phyloP scores from a whole-genome alignment of 371 early-diverging fungal species.

The Entomophthora muscae region DNA sequence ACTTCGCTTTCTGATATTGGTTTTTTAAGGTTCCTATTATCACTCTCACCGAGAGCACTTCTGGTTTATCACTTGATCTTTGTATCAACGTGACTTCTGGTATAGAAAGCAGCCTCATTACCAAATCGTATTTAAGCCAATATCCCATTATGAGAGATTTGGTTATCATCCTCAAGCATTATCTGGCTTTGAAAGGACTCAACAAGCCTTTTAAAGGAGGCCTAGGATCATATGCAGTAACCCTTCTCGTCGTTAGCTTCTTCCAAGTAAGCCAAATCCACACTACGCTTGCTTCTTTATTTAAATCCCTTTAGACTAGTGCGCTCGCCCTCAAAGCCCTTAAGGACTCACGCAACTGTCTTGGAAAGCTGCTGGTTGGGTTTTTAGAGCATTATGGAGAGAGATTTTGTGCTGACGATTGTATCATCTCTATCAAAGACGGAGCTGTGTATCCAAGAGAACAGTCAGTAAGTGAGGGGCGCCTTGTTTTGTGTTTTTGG shows the following conservation, averaged over 20 bases:
- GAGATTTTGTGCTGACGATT: constrained; percentile 42
- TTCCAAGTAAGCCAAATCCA: constrained; percentile 29
- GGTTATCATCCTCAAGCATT: constrained; percentile 65
- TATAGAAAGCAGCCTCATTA: constrained; percentile 33
- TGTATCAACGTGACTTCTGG: constrained; percentile 60
- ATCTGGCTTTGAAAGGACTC: constrained; percentile 42
- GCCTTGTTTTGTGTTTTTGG: neutral
- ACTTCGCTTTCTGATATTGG: neutral
- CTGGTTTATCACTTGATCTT: constrained; percentile 63
- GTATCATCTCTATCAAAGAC: constrained; percentile 45
- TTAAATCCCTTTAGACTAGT: constrained; percentile 41
- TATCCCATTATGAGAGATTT: constrained; percentile 48
- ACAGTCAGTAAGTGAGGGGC: neutral
- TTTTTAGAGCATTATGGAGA: constrained; percentile 88
- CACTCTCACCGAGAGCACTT: constrained; percentile 56
- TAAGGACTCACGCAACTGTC: constrained; percentile 49
- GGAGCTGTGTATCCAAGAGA: constrained; percentile 26
- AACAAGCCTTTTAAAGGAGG: constrained; percentile 92
- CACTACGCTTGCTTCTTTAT: neutral
- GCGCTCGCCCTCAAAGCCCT: constrained; percentile 47
- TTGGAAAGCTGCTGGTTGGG: constrained; percentile 79
- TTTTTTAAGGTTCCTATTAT: constrained; percentile 70
- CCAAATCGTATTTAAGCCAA: constrained; percentile 27
- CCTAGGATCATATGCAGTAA: constrained; percentile 79
- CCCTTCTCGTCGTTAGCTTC: constrained; percentile 68